Conservation (phyloP, 2,329 filamentous ascomycete species). For the Arthrobotrys sphaeroides region DNA sequence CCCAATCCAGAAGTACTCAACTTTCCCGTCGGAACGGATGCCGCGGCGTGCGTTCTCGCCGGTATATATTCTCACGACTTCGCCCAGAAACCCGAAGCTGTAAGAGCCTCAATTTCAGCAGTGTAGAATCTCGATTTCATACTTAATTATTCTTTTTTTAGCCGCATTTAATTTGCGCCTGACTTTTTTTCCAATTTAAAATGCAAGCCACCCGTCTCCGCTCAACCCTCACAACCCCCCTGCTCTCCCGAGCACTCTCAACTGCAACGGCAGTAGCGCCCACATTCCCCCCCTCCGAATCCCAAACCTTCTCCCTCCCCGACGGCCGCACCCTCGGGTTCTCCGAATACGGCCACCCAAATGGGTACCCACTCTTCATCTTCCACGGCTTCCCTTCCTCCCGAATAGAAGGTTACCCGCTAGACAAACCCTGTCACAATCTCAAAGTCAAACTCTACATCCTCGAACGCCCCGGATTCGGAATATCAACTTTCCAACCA, state of each 20-base stretch:
- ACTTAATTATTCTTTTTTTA: background rate
- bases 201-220: constrained; percentile 3
- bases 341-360: constrained; percentile 61
- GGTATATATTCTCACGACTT: background rate
- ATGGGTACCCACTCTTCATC: constrained; percentile 59
- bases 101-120: no score
- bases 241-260: background rate
- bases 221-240: background rate
- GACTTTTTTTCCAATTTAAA: background rate
- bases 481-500: constrained; percentile 61
- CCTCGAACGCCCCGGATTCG: constrained; percentile 63
- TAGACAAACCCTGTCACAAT: constrained; percentile 57
- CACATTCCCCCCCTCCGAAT: constrained; percentile 7
- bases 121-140: background rate
- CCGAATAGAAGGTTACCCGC: constrained; percentile 60
- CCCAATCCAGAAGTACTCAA: background rate
- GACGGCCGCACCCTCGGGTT: constrained; percentile 63
- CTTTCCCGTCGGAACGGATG: constrained; percentile 1
- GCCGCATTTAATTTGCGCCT: no score
- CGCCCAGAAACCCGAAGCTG: background rate
- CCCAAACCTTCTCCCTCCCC: constrained; percentile 59
- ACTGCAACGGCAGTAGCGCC: background rate
- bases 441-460: constrained; percentile 60
- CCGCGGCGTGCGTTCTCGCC: background rate
- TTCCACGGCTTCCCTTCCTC: constrained; percentile 64